Percentiles rank a stretch among this genome's conserved stretches.
phyloP scores from a whole-genome alignment of 768 basidiomycete species.

The Leucosporidium yakuticum region DNA sequence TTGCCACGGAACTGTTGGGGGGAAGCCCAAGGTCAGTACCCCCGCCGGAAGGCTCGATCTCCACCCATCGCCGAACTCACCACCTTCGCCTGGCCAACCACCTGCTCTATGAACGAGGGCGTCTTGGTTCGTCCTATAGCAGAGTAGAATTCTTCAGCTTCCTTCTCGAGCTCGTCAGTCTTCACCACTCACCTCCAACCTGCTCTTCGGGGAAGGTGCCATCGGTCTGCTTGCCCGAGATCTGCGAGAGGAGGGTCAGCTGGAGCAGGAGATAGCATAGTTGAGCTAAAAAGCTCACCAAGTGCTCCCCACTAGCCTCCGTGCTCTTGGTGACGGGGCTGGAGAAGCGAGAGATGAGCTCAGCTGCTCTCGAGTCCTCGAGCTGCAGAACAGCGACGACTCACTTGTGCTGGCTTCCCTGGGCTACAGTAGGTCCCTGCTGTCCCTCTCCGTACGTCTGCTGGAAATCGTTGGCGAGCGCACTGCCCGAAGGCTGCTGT shows the following conservation, averaged over 20 bases:
- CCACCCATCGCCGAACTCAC: background rate
- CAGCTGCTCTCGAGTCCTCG: too few species aligned
- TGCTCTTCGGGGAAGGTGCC: background rate
- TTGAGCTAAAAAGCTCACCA: too few species aligned
- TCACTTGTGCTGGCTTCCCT: background rate
- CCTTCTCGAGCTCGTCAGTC: background rate
- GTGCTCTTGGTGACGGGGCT: background rate
- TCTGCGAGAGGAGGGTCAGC: too few species aligned
- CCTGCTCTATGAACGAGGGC: conserved; percentile 15
- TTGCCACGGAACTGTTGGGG: conserved; percentile 5
- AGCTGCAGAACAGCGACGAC: background rate
- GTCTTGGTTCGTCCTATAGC: background rate
- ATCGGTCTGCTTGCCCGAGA: background rate
- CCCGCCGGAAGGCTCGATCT: background rate
- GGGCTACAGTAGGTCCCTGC: too few species aligned
- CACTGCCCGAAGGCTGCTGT: too few species aligned
- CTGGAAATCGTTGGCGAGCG: too few species aligned
- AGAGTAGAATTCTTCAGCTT: too few species aligned
- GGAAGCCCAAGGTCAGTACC: background rate
- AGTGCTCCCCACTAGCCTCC: background rate
- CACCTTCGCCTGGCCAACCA: conserved; percentile 2
- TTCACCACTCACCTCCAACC: background rate
- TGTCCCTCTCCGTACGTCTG: too few species aligned
- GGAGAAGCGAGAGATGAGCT: background rate
- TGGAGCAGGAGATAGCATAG: too few species aligned